These are phyloP conservation scores for Quercus rubra DNA, from an alignment of 306 rosid genomes.

Conservation along the genomic window DNA sequence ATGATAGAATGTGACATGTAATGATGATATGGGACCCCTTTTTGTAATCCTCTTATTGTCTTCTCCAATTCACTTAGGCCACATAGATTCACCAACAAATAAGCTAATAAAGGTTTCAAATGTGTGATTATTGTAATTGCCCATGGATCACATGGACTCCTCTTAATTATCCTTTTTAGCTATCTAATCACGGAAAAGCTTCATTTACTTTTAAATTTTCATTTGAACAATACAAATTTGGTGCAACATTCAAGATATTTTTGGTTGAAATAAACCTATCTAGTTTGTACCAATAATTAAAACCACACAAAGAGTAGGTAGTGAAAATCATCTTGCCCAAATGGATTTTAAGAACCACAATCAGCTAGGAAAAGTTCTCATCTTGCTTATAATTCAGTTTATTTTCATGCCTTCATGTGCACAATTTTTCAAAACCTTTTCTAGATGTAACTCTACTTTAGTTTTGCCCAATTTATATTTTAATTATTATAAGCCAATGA, in stretches of 20 bases:
- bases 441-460: no score
- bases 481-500: no score
- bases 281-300: neutral
- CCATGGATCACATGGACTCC: constrained; percentile 35
- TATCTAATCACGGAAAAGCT: constrained; percentile 28
- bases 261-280: neutral
- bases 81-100: constrained; percentile 36
- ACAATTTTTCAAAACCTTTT: no score
- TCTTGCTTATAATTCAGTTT: no score
- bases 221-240: constrained; percentile 18
- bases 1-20: constrained; percentile 47
- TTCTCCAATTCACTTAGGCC: constrained; percentile 27
- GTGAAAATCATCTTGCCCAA: neutral
- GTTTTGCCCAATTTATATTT: no score
- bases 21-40: constrained; percentile 52
- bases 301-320: neutral
- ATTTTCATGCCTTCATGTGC: no score
- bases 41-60: constrained; percentile 33
- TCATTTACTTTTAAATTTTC: neutral
- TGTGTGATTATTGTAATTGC: constrained; percentile 31
- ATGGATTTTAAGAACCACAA: neutral
- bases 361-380: no score
- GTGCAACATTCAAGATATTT: neutral
- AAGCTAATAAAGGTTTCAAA: constrained; percentile 38
- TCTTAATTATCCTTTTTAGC: constrained; percentile 28